Percentiles rank a stretch among this genome's conserved stretches.
Conservation (phyloP, 2,329 filamentous ascomycete species). For the Trichoderma sp. region DNA sequence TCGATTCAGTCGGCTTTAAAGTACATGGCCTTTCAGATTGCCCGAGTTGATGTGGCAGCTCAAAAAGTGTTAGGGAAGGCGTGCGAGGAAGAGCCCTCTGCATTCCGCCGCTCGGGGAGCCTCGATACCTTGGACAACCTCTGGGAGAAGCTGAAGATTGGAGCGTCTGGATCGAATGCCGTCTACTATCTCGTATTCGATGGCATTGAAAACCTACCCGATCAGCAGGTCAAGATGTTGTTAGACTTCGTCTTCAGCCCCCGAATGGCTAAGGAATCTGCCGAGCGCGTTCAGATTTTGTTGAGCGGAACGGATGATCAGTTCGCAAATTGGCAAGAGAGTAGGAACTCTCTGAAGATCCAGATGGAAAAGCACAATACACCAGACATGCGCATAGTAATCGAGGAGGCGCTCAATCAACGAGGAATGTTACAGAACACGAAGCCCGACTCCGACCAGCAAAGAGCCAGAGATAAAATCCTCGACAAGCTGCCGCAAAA, state of each 20-base stretch:
- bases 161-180: not conserved
- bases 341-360: not conserved
- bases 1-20: not conserved
- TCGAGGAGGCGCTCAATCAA: not conserved
- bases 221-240: not conserved
- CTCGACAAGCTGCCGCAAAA: not conserved
- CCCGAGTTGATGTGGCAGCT: not conserved
- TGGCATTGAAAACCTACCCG: not conserved
- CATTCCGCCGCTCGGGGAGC: not conserved
- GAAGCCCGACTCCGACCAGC: not conserved
- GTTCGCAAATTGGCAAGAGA: not conserved
- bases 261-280: not conserved
- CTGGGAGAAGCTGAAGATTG: not conserved
- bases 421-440: not conserved
- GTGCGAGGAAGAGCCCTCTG: not conserved
- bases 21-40: slow-evolving; percentile 3
- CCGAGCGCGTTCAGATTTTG: not conserved
- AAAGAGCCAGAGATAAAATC: not conserved
- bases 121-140: not conserved
- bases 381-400: not conserved
- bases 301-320: not conserved
- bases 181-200: not conserved
- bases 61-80: not conserved
- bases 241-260: not conserved
- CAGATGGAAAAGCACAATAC: not conserved